Evolutionary conservation across 2,329 filamentous ascomycete genomes (phyloP).

Genomic region (Fusarium metavorans): DNA sequence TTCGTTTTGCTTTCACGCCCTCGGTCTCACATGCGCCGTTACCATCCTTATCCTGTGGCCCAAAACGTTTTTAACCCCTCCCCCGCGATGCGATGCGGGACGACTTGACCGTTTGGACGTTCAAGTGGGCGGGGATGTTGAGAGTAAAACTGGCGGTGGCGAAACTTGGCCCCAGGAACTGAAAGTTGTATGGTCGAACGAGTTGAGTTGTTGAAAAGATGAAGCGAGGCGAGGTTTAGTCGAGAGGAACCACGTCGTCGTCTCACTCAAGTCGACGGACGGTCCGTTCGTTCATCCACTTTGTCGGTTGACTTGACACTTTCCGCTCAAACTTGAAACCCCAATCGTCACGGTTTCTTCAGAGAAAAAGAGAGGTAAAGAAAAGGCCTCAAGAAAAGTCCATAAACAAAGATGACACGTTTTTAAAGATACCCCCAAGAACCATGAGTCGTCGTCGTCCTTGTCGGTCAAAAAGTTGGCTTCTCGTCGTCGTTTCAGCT

Average conservation of each 20-base stretch:
- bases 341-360: slow-evolving; percentile 19
- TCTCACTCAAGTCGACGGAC: slow-evolving; percentile 24
- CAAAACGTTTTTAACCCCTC: slow-evolving; percentile 39
- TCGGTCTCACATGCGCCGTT: slow-evolving; percentile 25
- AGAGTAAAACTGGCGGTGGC: neutral
- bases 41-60: slow-evolving; percentile 26
- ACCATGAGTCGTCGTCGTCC: neutral
- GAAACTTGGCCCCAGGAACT: neutral
- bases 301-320: slow-evolving; percentile 12
- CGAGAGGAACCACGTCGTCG: slow-evolving; percentile 22
- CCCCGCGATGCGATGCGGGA: slow-evolving; percentile 29
- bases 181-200: neutral
- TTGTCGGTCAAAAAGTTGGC: neutral
- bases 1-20: slow-evolving; percentile 6
- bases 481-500: slow-evolving; percentile 36
- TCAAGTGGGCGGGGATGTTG: slow-evolving; percentile 13
- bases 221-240: neutral
- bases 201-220: neutral
- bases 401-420: slow-evolving; percentile 9
- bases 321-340: slow-evolving; percentile 26
- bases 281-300: slow-evolving; percentile 17
- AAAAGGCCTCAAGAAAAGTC: neutral
- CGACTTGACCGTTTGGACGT: slow-evolving; percentile 15
- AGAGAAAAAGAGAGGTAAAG: neutral
- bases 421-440: slow-evolving; percentile 3